A percentile compares a stretch with the other conserved stretches of the same genome.
phyloP scores from a whole-genome alignment of 2,329 filamentous ascomycete species.

The Pseudofabraea citricarpa region DNA sequence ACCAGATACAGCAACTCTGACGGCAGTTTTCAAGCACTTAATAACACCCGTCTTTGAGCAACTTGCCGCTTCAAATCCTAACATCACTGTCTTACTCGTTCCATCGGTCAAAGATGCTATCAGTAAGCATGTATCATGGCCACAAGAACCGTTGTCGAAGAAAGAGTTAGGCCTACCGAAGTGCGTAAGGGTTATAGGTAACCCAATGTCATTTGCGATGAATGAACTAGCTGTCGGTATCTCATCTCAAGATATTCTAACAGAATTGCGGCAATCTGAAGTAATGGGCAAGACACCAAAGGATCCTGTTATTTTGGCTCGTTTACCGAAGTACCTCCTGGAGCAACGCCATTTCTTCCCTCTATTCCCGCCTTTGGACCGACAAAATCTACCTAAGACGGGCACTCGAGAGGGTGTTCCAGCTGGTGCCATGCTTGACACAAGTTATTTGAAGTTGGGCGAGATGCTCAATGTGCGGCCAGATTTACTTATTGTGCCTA shows the following conservation, averaged over 20 bases:
- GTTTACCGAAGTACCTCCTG: conserved; percentile 73
- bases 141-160: conserved; percentile 64
- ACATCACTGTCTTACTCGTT: conserved; percentile 74
- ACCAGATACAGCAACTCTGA: conserved; percentile 73
- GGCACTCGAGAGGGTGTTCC: conserved; percentile 54
- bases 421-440: conserved; percentile 75
- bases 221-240: conserved; percentile 84
- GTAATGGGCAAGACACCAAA: conserved; percentile 49
- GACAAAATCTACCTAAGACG: conserved; percentile 61
- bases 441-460: conserved; percentile 79
- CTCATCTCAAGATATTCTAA: conserved; percentile 78
- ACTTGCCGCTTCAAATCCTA: conserved; percentile 66
- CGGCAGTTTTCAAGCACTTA: conserved; percentile 76
- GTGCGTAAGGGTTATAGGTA: conserved; percentile 72
- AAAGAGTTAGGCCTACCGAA: conserved; percentile 77
- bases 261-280: conserved; percentile 75
- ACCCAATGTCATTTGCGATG: conserved; percentile 82
- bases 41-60: conserved; percentile 69
- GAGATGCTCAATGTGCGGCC: conserved; percentile 86
- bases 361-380: conserved; percentile 74
- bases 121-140: conserved; percentile 82
- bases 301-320: conserved; percentile 41
- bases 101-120: conserved; percentile 81
- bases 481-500: conserved; percentile 80
- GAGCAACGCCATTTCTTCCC: conserved; percentile 91